A percentile compares a stretch with the other conserved stretches of the same genome.
These are phyloP conservation scores for Exophiala mesophila DNA, from an alignment of 2,329 filamentous ascomycete species.

Conservation along the genomic window DNA sequence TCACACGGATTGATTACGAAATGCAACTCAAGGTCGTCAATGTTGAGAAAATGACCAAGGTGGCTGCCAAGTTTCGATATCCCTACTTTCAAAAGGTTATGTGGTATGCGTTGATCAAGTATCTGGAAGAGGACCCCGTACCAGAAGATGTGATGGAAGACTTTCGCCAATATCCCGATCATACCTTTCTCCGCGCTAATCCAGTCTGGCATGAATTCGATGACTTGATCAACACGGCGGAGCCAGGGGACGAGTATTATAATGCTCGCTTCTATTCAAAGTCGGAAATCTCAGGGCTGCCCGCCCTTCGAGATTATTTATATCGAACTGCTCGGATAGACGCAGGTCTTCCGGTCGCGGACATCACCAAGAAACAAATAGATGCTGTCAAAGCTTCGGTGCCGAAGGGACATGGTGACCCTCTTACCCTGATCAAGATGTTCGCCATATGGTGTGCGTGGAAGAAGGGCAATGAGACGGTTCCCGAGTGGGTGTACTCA, in stretches of 20 bases:
- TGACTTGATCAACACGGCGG: constrained; percentile 48
- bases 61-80: constrained; percentile 61
- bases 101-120: constrained; percentile 63
- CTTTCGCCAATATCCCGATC: constrained; percentile 51
- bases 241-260: constrained; percentile 49
- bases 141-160: constrained; percentile 51
- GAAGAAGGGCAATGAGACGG: constrained; percentile 61
- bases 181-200: constrained; percentile 48
- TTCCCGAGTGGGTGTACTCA: constrained; percentile 58
- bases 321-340: constrained; percentile 60
- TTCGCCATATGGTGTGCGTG: constrained; percentile 64
- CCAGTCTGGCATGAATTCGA: constrained; percentile 57
- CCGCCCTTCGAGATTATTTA: constrained; percentile 56
- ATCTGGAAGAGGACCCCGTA: constrained; percentile 60
- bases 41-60: constrained; percentile 63
- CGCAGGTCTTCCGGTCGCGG: constrained; percentile 54
- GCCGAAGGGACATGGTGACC: constrained; percentile 58
- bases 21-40: constrained; percentile 63
- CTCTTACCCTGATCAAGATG: constrained; percentile 53
- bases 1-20: constrained; percentile 60
- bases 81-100: constrained; percentile 64
- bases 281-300: constrained; percentile 56
- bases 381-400: constrained; percentile 60
- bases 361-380: constrained; percentile 53
- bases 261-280: constrained; percentile 60